These are phyloP conservation scores for Streptanthus diversifolius DNA, from an alignment of 345 rosid species.

Conservation along the genomic window DNA sequence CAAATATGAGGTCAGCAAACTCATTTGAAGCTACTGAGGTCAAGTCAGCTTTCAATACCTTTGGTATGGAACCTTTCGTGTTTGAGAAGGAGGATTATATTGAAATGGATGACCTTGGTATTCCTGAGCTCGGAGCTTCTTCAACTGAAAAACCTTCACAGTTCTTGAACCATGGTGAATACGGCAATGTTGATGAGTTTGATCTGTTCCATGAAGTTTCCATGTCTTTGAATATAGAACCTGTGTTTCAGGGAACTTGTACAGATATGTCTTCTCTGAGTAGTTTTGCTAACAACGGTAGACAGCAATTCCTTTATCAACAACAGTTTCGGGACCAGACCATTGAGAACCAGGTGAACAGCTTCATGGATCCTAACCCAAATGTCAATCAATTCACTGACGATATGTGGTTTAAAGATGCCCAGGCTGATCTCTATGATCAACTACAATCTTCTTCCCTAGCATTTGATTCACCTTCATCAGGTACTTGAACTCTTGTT, in stretches of 20 bases:
- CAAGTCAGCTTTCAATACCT: neutral
- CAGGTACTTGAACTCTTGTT: constrained; percentile 30
- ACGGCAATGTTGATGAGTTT: constrained; percentile 5
- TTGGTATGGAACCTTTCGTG: constrained; percentile 12
- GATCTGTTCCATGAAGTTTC: constrained; percentile 31
- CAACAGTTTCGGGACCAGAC: constrained; percentile 17
- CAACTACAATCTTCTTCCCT: constrained; percentile 2
- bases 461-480: constrained; percentile 21
- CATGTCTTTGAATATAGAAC: constrained; percentile 31
- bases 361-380: constrained; percentile 28
- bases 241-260: constrained; percentile 14
- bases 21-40: constrained; percentile 4
- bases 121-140: constrained; percentile 35
- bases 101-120: constrained; percentile 75
- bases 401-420: constrained; percentile 27
- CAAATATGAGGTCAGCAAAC: neutral
- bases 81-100: constrained; percentile 55
- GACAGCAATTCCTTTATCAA: neutral
- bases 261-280: neutral
- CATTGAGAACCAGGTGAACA: constrained; percentile 7
- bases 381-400: constrained; percentile 1
- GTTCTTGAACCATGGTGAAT: constrained; percentile 25
- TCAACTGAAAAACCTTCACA: constrained; percentile 7
- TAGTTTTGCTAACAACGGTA: constrained; percentile 3
- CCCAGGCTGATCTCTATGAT: constrained; percentile 20